These are phyloP conservation scores for Aspergillus sclerotioniger DNA, from an alignment of 495 filamentous ascomycete species.

Conservation along the genomic window DNA sequence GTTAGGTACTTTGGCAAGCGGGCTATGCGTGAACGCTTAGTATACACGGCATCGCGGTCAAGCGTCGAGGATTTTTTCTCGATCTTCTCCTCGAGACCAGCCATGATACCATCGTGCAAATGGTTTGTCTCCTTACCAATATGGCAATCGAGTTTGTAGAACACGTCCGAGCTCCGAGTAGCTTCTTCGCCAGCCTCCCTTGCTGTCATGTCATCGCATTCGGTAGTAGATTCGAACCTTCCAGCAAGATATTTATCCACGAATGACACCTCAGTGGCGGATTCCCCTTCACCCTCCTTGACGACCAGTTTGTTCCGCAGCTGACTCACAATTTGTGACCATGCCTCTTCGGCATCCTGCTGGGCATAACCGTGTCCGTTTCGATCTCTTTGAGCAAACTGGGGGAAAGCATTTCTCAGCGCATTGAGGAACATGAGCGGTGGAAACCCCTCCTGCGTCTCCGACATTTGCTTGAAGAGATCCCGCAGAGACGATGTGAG, in stretches of 20 bases:
- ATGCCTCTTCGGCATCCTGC: conserved; percentile 97
- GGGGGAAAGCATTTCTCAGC: conserved; percentile 79
- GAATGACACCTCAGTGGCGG: conserved; percentile 60
- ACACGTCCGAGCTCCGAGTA: conserved; percentile 62
- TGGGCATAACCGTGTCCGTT: conserved; percentile 84
- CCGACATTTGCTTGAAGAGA: conserved; percentile 89
- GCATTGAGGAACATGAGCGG: conserved; percentile 83
- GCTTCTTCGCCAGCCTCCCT: conserved; percentile 74
- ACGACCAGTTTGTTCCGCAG: conserved; percentile 76
- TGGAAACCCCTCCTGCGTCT: conserved; percentile 84
- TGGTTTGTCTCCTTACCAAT: conserved; percentile 85
- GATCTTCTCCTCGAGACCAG: conserved; percentile 80
- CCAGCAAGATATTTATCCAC: conserved; percentile 89
- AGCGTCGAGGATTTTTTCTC: conserved; percentile 82
- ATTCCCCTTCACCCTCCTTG: conserved; percentile 48
- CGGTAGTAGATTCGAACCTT: conserved; percentile 68
- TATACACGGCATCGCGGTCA: conserved; percentile 78
- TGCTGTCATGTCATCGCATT: conserved; percentile 79
- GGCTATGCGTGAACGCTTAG: conserved; percentile 82
- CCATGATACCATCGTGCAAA: conserved; percentile 78
- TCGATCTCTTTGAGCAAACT: conserved; percentile 84
- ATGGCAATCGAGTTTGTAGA: conserved; percentile 94
- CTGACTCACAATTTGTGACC: conserved; percentile 92
- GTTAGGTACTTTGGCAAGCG: conserved; percentile 92
- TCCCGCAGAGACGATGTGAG: conserved; percentile 78